Conservation (phyloP, 495 filamentous ascomycete species). For the Antarctomyces pellizariae region DNA sequence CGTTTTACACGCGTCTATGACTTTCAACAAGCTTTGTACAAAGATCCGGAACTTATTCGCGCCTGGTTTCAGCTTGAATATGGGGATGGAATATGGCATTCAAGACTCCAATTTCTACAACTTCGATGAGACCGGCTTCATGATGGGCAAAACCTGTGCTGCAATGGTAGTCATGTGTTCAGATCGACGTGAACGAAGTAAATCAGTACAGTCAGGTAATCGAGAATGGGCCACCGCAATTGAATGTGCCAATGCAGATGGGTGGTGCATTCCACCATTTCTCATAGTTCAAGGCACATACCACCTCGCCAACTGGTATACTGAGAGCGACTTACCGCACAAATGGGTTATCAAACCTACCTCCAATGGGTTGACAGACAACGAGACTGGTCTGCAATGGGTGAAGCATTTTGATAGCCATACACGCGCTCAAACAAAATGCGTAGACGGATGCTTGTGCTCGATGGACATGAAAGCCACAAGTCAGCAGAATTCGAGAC, state of each 20-base stretch:
- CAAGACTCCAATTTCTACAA: conserved; percentile 17
- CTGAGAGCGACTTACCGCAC: conserved; percentile 6
- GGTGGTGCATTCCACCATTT: conserved; percentile 14
- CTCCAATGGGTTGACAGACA: conserved; percentile 13
- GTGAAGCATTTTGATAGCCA: conserved; percentile 3
- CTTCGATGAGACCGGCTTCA: conserved; percentile 20
- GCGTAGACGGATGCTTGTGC: conserved; percentile 11
- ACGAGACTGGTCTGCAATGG: conserved; percentile 9
- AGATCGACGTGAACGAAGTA: conserved; percentile 8
- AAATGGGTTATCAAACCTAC: conserved; percentile 11
- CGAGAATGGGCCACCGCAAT: conserved; percentile 17
- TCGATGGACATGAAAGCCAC: conserved; percentile 14
- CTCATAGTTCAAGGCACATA: conserved; percentile 13
- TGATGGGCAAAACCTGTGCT: conserved; percentile 13
- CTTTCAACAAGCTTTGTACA: conserved; percentile 12
- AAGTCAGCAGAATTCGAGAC: conserved; percentile 9
- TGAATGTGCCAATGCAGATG: conserved; percentile 10
- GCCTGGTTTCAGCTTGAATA: conserved; percentile 15
- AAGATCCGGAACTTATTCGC: conserved; percentile 15
- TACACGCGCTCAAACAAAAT: conserved; percentile 5
- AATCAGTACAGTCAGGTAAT: conserved; percentile 15
- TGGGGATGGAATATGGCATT: conserved; percentile 14
- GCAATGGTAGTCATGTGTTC: conserved; percentile 12
- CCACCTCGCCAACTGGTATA: conserved; percentile 13
- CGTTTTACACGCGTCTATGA: conserved; percentile 11